Percentiles rank a stretch among this genome's conserved stretches.
phyloP scores from a whole-genome alignment of 345 rosid species.

The Rubroshorea leprosula region DNA sequence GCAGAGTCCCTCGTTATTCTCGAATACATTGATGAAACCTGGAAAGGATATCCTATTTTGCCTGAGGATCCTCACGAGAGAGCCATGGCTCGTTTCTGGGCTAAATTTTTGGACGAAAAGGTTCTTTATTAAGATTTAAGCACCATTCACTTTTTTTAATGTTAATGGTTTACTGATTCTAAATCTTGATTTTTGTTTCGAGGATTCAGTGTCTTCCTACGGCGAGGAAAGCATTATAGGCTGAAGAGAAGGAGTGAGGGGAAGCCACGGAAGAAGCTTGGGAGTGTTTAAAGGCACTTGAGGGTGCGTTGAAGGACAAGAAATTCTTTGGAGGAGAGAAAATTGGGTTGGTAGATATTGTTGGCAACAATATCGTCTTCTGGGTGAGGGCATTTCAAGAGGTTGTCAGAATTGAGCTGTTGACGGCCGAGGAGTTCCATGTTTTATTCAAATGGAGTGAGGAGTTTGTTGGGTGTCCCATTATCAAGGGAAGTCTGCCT shows the following conservation, averaged over 20 bases:
- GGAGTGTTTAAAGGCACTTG: neutral
- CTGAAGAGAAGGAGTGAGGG: neutral
- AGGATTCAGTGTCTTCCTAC: too few relatives aligned
- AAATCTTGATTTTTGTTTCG: too few relatives aligned
- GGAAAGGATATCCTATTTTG: too few relatives aligned
- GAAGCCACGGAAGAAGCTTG: neutral
- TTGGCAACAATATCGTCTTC: neutral
- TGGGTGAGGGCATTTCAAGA: neutral
- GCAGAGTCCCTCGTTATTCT: constrained; percentile 18
- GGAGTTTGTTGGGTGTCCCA: neutral
- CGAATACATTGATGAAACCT: constrained; percentile 20
- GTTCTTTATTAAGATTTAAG: too few relatives aligned
- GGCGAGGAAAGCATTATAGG: neutral
- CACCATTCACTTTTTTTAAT: too few relatives aligned
- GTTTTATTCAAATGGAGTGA: neutral
- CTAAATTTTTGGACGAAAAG: too few relatives aligned
- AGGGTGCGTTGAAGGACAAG: too few relatives aligned
- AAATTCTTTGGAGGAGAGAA: neutral
- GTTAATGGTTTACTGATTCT: too few relatives aligned
- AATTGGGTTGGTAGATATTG: neutral
- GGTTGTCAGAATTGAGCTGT: neutral
- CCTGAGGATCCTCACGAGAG: too few relatives aligned
- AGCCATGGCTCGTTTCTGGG: too few relatives aligned
- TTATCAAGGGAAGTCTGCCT: neutral
- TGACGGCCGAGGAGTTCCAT: neutral